Evolutionary conservation across 2,329 filamentous ascomycete species (phyloP).

Genomic region (Dactylellina parvicollis): DNA sequence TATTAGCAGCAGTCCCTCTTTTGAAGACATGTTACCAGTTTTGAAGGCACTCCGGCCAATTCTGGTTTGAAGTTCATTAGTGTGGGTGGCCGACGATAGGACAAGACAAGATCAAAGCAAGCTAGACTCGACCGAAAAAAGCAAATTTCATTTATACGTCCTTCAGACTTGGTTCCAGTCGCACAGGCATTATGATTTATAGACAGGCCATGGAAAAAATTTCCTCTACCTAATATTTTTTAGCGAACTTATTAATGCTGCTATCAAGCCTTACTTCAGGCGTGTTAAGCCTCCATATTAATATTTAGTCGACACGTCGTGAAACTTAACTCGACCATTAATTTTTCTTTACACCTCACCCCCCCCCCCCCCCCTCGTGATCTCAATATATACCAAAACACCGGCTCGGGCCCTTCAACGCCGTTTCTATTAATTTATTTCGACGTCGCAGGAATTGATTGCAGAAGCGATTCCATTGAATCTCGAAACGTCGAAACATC

Average conservation of each 20-base stretch:
- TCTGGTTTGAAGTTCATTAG: slow-evolving; percentile 37
- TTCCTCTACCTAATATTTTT: slow-evolving; percentile 36
- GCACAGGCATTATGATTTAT: slow-evolving; percentile 40
- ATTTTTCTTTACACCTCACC: slow-evolving; percentile 22
- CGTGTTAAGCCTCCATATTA: slow-evolving; percentile 35
- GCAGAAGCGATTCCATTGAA: slow-evolving; percentile 14
- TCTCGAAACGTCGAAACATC: slow-evolving; percentile 23
- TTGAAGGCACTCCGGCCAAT: slow-evolving; percentile 16
- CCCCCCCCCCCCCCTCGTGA: slow-evolving; percentile 13
- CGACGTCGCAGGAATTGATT: slow-evolving; percentile 22
- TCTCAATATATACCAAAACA: slow-evolving; percentile 33
- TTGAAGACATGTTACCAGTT: slow-evolving; percentile 22
- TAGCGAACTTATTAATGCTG: slow-evolving; percentile 44
- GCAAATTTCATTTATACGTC: slow-evolving; percentile 30
- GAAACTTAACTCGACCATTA: slow-evolving; percentile 29
- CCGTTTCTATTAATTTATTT: slow-evolving; percentile 38
- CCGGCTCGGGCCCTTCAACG: slow-evolving; percentile 25
- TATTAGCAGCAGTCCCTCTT: neutral
- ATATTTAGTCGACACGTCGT: slow-evolving; percentile 51
- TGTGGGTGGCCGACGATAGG: slow-evolving; percentile 50
- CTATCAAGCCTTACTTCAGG: slow-evolving; percentile 26
- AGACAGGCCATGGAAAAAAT: slow-evolving; percentile 32
- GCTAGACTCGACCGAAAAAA: slow-evolving; percentile 28
- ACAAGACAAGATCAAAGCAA: slow-evolving; percentile 31
- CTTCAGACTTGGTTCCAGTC: slow-evolving; percentile 30